Percentiles rank a stretch among this genome's conserved stretches.
phyloP scores from a whole-genome alignment of 2,329 filamentous ascomycete genomes.

The Ophiostoma himal-ulmi region DNA sequence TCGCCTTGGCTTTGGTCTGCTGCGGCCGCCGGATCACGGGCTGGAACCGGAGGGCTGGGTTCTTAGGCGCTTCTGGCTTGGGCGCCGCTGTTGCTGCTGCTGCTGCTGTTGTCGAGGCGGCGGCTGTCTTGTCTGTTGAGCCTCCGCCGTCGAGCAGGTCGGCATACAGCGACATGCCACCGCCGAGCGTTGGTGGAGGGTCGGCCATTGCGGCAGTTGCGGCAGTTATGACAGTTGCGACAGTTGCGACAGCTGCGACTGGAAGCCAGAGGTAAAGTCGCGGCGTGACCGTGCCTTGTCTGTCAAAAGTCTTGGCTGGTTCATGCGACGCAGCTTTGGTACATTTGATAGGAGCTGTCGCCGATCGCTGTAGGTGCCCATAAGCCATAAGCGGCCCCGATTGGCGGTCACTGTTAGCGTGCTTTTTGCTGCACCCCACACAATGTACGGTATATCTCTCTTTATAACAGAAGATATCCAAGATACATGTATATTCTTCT shows the following conservation, averaged over 20 bases:
- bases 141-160: conserved; percentile 68
- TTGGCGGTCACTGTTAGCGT: neutral
- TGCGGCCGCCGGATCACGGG: conserved; percentile 72
- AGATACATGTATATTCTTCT: too few relatives aligned
- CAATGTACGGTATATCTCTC: too few relatives aligned
- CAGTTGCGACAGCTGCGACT: neutral
- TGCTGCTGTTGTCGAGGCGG: neutral
- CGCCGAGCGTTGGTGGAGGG: conserved; percentile 39
- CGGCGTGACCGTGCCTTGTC: neutral
- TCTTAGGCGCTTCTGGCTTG: conserved; percentile 49
- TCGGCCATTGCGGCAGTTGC: conserved; percentile 23
- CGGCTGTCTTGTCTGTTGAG: conserved; percentile 40
- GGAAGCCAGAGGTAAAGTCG: neutral
- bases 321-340: neutral
- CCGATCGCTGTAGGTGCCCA: conserved; percentile 2
- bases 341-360: neutral
- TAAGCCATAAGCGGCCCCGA: neutral
- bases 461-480: too few relatives aligned
- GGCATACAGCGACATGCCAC: conserved; percentile 71
- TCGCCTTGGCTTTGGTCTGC: conserved; percentile 60
- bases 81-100: conserved; percentile 39
- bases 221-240: neutral
- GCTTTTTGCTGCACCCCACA: neutral
- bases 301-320: conserved; percentile 8
- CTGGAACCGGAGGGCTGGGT: conserved; percentile 70